Conservation (phyloP, 768 basidiomycete species). For the Trametes maxima region DNA sequence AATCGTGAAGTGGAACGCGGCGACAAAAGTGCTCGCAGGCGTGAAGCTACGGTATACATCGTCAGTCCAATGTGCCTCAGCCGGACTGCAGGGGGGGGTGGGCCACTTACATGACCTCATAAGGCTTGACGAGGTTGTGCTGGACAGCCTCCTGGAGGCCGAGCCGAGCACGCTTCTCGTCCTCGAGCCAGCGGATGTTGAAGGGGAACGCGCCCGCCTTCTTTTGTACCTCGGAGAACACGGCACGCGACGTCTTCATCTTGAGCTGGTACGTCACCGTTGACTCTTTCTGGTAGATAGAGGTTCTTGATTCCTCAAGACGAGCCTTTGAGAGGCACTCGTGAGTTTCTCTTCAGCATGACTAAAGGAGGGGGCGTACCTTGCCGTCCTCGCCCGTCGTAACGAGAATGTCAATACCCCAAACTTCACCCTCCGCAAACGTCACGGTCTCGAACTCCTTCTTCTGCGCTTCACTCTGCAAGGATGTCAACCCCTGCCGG, state of each 20-base stretch:
- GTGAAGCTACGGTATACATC: constrained; percentile 60
- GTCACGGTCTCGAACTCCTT: constrained; percentile 82
- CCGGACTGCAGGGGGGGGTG: background rate
- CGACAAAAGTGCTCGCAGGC: constrained; percentile 80
- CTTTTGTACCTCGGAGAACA: constrained; percentile 97
- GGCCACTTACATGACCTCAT: constrained; percentile 83
- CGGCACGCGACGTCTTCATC: constrained; percentile 95
- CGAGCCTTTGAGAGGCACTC: constrained; percentile 61
- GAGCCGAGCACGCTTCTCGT: constrained; percentile 94
- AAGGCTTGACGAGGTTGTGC: constrained; percentile 91
- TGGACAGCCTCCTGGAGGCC: constrained; percentile 96
- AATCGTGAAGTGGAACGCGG: constrained; percentile 97
- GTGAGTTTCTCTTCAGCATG: background rate
- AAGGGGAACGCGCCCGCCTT: constrained; percentile 99
- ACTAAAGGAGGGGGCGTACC: constrained; percentile 44
- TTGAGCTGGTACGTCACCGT: constrained; percentile 92
- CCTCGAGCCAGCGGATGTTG: constrained; percentile 91
- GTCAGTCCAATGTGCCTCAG: background rate
- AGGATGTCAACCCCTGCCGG: background rate
- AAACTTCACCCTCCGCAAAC: constrained; percentile 94
- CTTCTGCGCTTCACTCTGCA: constrained; percentile 68
- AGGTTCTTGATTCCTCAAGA: constrained; percentile 85
- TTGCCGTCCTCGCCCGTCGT: constrained; percentile 91
- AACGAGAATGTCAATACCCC: constrained; percentile 90
- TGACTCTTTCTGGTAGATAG: constrained; percentile 89